Conservation (phyloP, 75 land plant species). For the Pinus albicaulis region DNA sequence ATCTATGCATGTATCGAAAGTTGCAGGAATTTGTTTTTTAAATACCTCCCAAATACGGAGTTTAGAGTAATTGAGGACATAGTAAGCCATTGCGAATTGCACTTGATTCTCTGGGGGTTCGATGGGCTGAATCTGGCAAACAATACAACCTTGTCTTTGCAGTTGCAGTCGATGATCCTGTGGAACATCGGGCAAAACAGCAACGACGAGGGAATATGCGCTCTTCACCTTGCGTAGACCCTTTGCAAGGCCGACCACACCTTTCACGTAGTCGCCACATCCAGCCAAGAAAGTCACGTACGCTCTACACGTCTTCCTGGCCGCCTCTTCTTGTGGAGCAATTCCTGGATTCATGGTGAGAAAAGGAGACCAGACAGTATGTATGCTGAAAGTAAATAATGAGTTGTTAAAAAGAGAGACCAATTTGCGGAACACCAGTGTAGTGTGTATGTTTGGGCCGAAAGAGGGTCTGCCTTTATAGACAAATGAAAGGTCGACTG, state of each 20-base stretch:
- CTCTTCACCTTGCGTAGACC: constrained; percentile 31
- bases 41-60: constrained; percentile 66
- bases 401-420: too few relatives aligned
- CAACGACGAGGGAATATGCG: constrained; percentile 41
- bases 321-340: too few relatives aligned
- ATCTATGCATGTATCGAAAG: too few relatives aligned
- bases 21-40: too few relatives aligned
- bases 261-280: constrained; percentile 40
- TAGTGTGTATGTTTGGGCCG: too few relatives aligned
- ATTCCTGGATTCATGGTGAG: too few relatives aligned
- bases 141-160: constrained; percentile 36
- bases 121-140: constrained; percentile 42
- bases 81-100: constrained; percentile 25
- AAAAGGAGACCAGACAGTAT: too few relatives aligned
- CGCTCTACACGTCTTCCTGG: constrained; percentile 3
- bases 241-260: constrained; percentile 52
- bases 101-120: constrained; percentile 32
- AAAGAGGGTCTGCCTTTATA: too few relatives aligned
- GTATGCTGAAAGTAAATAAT: too few relatives aligned
- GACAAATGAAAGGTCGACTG: too few relatives aligned
- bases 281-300: constrained; percentile 62
- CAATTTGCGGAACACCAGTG: too few relatives aligned
- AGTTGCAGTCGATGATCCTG: constrained; percentile 31
- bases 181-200: constrained; percentile 56
- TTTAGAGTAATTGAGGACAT: constrained; percentile 71